Evolutionary conservation across 805 yeast genomes (phyloP).

Genomic region (Candida awuae): DNA sequence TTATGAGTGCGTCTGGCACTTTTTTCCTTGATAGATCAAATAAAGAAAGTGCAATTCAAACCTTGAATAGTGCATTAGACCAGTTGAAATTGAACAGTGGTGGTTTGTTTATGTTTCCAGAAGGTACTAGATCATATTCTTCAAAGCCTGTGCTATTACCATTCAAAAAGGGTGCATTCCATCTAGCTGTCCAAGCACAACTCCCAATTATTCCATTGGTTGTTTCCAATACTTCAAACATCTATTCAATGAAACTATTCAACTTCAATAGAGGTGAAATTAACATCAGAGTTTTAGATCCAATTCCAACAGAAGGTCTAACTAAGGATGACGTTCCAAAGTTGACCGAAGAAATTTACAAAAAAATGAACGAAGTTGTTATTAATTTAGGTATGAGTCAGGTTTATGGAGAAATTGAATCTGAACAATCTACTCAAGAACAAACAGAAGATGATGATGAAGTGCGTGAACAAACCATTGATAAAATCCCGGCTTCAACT

Average conservation of each 20-base stretch:
- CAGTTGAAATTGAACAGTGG: conserved; percentile 56
- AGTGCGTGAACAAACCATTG: conserved; percentile 4
- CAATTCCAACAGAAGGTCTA: conserved; percentile 63
- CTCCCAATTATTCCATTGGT: conserved; percentile 87
- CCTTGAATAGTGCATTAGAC: conserved; percentile 62
- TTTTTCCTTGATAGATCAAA: conserved; percentile 81
- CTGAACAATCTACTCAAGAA: neutral
- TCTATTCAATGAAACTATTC: conserved; percentile 52
- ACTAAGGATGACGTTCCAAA: conserved; percentile 62
- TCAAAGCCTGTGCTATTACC: conserved; percentile 65
- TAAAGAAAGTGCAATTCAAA: conserved; percentile 64
- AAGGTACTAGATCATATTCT: conserved; percentile 88
- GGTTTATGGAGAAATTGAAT: conserved; percentile 19
- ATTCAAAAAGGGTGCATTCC: conserved; percentile 97
- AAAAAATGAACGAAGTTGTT: conserved; percentile 43
- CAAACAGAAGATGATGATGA: conserved; percentile 1
- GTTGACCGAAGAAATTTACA: conserved; percentile 49
- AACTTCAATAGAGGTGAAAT: conserved; percentile 76
- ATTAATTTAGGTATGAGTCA: conserved; percentile 37
- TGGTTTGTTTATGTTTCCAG: conserved; percentile 88
- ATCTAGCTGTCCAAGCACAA: conserved; percentile 86
- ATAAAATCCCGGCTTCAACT: neutral
- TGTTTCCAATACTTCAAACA: conserved; percentile 73
- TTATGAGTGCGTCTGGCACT: conserved; percentile 85
- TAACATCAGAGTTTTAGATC: conserved; percentile 70